Base-by-base conservation (phyloP, 2,329 filamentous ascomycete species). In the Rutstroemia sp. region DNA sequence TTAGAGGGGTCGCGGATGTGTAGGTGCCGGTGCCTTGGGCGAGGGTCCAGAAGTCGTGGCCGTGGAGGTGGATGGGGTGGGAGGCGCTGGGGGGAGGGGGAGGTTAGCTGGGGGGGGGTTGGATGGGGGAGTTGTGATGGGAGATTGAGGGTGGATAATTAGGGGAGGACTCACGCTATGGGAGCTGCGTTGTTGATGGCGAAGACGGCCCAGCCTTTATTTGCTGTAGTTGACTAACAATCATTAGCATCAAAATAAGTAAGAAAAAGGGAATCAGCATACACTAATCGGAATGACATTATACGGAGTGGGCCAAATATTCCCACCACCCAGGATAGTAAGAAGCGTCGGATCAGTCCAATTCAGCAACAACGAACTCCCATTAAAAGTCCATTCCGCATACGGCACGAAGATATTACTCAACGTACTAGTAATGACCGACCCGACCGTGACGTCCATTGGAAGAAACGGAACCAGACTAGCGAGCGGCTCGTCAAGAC, bases 371-470 rank as follows among this genome's bases (percentile, higher is more conserved):
- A 80, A 72, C 8, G 73, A 73, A 12, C 71, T 77, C 44, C 68
- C 71, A 65, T 78, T 78, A 57, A 79, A 64, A 16, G 70, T 73
- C 77, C 76, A 79, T 39, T 69, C 69, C 67, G 77, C 75, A 60
- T 73, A 68, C 16, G 67, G 51, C 19, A 44, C 17, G 48, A 65
- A 57, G 3, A 14, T 38, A 30, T 63, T 60, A 25, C 48, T 48
- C 12, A 67, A 54, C 23, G 42, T 45, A 19, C 59, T 61, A 14
- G 56, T 14, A 6, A 51, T 60, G 3, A 63, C 42, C 12, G 41
- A 45, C 8, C 45, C 57, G 51, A 54, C 56, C 30, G 56, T 58
- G 16, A 63, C 60, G 45, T 64, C 61, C 52, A 69, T 8, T 38
- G 60, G 16, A 42, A 64, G 55, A 57, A 62, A 39, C 17, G 70